Evolutionary conservation across 495 filamentous ascomycete genomes (phyloP), one percentile per base, ranked within the genome.

Genomic region (Cercophora newfieldiana): DNA sequence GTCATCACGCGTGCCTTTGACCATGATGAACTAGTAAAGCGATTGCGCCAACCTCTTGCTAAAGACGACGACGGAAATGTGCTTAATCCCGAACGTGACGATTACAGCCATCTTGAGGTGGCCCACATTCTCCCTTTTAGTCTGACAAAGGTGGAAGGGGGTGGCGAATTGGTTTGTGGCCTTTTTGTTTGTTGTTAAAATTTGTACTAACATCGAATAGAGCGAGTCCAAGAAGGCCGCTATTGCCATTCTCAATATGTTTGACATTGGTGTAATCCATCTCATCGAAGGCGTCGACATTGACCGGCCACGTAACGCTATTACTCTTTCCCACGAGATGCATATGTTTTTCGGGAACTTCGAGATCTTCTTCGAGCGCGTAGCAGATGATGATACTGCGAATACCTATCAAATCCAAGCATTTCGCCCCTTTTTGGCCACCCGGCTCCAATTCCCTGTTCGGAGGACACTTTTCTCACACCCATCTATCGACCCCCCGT

Each of bases 1-100:
- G 64, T 69, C 31, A 29, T 69, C 55, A 64, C 64, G 21, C 64
- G 61, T 44, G 12, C 19, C 0, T 69, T 69, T 22, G 64, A 66
- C 61, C 8, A 48, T 1, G 12, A 12, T 1, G 64, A 66, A 22
- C 29, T 37, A 12, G 29, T 3, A 26, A 12, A 7, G 0, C 64
- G 63, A 47, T 57, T 33, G 28, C 28, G 29, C n/a, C 54, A 37
- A 26, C 4, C 2, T 44, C 37, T 2, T 6, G 26, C 51, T 60
- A 14, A 6, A 57, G 68, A 69, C 49, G 64, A 69, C 47, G 64
- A 69, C 57, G 68, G 64, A 26, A 57, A 56, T 49, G 12, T 22
- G 25, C 64, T 69, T 22, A 26, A 2, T 25, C n/a, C n/a, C n/a
- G 54, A 1, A 1, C 3, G 16, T 58, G 50, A 53, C 1, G 18